phyloP scores from a whole-genome alignment of 169 alveolate species.

The Plasmodium falciparum region DNA sequence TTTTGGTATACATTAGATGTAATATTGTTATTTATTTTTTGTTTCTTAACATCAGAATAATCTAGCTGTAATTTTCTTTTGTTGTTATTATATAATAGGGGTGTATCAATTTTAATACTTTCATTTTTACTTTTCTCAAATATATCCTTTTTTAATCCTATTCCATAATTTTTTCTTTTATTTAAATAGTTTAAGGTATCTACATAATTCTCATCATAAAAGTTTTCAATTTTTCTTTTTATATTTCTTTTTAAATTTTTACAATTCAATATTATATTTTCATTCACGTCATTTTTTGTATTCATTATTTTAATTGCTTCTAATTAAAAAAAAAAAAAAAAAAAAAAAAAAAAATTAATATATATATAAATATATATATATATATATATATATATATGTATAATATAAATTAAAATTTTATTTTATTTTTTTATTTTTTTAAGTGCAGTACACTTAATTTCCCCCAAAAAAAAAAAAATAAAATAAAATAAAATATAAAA shows the following conservation, averaged over 20 bases:
- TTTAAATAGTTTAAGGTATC: constrained; percentile 14
- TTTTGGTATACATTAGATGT: background rate
- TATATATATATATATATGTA: background rate
- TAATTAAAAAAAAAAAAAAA: background rate
- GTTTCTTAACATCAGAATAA: constrained; percentile 28
- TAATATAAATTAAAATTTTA: background rate
- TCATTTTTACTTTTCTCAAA: background rate
- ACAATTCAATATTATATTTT: constrained; percentile 3
- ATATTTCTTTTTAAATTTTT: constrained; percentile 3
- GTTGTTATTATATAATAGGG: background rate
- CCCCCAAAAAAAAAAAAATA: no score
- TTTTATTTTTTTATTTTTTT: background rate
- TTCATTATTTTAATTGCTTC: constrained; percentile 6
- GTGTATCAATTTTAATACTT: background rate
- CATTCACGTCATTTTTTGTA: constrained; percentile 1
- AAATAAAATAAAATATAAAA: no score
- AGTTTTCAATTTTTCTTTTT: constrained; percentile 42
- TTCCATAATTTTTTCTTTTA: constrained; percentile 13
- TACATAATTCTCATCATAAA: background rate
- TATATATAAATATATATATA: background rate
- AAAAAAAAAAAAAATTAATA: no score
- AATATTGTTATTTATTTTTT: constrained; percentile 4
- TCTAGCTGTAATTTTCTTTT: constrained; percentile 35
- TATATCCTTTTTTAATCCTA: background rate
- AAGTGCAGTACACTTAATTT: no score